Percentiles rank a stretch among this genome's conserved stretches.
Evolutionary conservation across 2,329 filamentous ascomycete species (phyloP).

Genomic region (Cladosporium austrohemisphaericum): DNA sequence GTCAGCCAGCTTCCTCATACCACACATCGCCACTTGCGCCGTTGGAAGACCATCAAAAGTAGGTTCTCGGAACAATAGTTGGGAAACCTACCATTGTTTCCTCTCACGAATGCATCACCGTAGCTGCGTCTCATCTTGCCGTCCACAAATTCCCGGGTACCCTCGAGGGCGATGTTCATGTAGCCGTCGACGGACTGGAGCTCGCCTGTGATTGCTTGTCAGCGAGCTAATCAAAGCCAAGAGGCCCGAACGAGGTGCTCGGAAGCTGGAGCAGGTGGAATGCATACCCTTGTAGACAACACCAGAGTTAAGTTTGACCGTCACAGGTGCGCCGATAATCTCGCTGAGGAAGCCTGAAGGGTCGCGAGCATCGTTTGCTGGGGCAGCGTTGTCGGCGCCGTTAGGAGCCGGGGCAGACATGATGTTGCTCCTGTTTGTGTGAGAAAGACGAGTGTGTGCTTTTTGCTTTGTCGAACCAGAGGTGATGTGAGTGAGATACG

Average conservation of each 20-base stretch:
- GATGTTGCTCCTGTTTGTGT: constrained; percentile 16
- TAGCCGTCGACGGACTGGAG: constrained; percentile 97
- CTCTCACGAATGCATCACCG: constrained; percentile 91
- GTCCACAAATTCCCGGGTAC: constrained; percentile 87
- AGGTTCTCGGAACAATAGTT: neutral
- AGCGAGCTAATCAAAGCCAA: too few relatives aligned
- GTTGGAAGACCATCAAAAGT: neutral
- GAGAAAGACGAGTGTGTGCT: neutral
- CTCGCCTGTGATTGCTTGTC: constrained; percentile 61
- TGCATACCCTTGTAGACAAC: constrained; percentile 87
- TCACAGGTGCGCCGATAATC: constrained; percentile 90
- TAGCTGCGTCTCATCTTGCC: constrained; percentile 78
- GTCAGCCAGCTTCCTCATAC: neutral
- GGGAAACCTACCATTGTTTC: constrained; percentile 73
- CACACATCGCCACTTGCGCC: neutral
- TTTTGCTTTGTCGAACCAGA: neutral
- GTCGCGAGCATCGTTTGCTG: constrained; percentile 73
- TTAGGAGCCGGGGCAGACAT: constrained; percentile 52
- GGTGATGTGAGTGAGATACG: too few relatives aligned
- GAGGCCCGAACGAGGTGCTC: neutral
- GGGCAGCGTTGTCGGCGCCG: constrained; percentile 8
- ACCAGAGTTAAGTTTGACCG: constrained; percentile 97
- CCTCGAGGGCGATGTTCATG: constrained; percentile 99
- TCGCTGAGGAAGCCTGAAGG: constrained; percentile 89
- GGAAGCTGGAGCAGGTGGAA: neutral